Base-by-base conservation (phyloP, 306 rosid genomes). In the Pachyrhizus erosus region DNA sequence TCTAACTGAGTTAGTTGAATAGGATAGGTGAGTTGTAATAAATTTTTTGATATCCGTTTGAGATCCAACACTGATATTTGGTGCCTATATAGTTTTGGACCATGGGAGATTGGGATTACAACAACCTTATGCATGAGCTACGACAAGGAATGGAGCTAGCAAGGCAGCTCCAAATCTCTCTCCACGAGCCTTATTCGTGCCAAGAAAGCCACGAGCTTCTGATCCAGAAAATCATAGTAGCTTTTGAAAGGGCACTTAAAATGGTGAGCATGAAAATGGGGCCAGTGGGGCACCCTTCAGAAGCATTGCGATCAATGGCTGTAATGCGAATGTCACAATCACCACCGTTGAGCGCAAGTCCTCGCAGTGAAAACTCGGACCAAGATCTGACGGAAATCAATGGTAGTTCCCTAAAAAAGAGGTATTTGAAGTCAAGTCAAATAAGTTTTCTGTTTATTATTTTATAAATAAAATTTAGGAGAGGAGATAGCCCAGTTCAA, bases 81-180 rank as follows among this genome's bases (percentile, higher is more conserved):
- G 18, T 4, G 60, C 18, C 17, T 9, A 51, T 15, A 88, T 71
- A 88, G 0, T 2, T 18, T 14, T 12, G 1, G 4, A 24, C 2
- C 66, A 81, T 83, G 87, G 87, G 88, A 73, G 88, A 82, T 5
- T 85, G 85, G 89, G 73, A 79, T 86, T 48, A 75, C 46, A 89
- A 69, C 68, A 88, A 68, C 52, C 80, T 92, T 15, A 42, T 85
- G 46, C 77, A 70, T 7, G 97, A 89, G 92, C 84, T 91, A 1
- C 18, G 55, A 75, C 87, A 87, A 79, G 97, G 97, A 20, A 84
- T 75, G 78, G 94, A 91, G 55, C 29, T 87, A 15, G 91, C 93
- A 9, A 87, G 76, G 39, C 87, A 87, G 58, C 94, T 92, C 14
- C 90, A 84, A 58, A 33, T 70, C 77, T 82, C 80, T 76, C 85